Base-by-base conservation (phyloP, 805 yeast species). In the Torulaspora gathmanii region DNA sequence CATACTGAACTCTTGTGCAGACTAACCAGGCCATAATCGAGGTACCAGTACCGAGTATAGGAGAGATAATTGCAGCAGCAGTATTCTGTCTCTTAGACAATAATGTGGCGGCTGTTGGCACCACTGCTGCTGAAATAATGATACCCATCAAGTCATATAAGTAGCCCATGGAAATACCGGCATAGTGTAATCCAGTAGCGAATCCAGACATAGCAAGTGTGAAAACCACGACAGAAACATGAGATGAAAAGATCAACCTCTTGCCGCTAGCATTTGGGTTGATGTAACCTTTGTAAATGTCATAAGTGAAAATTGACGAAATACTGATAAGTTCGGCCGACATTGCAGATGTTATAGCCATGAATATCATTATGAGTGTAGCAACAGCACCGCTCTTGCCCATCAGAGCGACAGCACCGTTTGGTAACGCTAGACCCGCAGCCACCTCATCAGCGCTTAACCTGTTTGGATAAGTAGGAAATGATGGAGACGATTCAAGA, bases 281-380 rank as follows among this genome's bases (percentile, higher is more conserved):
- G 57, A 88, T 69, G 67, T 89, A 88, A 20, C 80, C 76, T 68
- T 86, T 79, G 78, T 83, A 89, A 50, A 89, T 73, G 68, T 89
- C 96, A 56, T 86, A 89, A 35, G 95, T 85, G 71, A 80, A 77
- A 49, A 89, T 79, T 2, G 95, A 83, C 3, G 95, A 84, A 15
- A 86, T 90, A 2, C 96, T 84, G 60, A 89, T 86, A 58, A 89
- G 77, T 66, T 89, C 96, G 30, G 96, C 91, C 26, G 95, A 85
- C 77, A 86, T 79, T 20, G 96, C 95, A 38, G 95, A 84, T 0
- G 96, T 89, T 34, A 85, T 91, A 20, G 96, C 95, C 90, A 87
- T 85, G 66, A 89, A 89, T 9, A 88, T 78, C 72, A 89, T 68
- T 27, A 89, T 64, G 51, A 89, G 73, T 8, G 89, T 76, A 28